Evolutionary conservation across 345 rosid genomes (phyloP).

Genomic region (Mallotus nudiflorus): DNA sequence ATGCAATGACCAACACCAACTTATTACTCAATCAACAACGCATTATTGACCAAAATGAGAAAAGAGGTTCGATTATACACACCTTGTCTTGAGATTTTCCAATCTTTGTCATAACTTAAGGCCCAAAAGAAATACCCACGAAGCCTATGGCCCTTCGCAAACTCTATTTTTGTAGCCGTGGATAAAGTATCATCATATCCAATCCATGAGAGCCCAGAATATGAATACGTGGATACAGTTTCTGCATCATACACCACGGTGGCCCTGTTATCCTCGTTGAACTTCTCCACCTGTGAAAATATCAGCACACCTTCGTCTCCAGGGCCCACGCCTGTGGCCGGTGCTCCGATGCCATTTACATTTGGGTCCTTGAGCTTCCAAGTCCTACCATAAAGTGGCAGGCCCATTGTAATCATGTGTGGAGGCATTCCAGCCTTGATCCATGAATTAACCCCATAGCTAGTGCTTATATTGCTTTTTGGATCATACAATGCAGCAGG

Average conservation of each 20-base stretch:
- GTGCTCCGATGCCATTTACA: slow-evolving; percentile 48
- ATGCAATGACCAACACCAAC: neutral
- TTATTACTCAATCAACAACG: neutral
- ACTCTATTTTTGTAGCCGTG: slow-evolving; percentile 46
- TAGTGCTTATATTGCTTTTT: slow-evolving; percentile 54
- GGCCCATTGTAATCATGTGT: slow-evolving; percentile 55
- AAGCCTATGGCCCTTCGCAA: slow-evolving; percentile 46
- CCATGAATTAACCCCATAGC: slow-evolving; percentile 58
- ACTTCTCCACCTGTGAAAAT: slow-evolving; percentile 25
- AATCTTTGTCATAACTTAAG: slow-evolving; percentile 49
- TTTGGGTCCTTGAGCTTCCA: slow-evolving; percentile 54
- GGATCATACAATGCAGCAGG: slow-evolving; percentile 63
- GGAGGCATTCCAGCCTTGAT: slow-evolving; percentile 45
- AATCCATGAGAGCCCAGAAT: slow-evolving; percentile 37
- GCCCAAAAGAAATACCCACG: slow-evolving; percentile 85
- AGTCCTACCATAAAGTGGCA: slow-evolving; percentile 61
- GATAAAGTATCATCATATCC: slow-evolving; percentile 53
- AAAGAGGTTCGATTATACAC: neutral
- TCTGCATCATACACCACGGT: slow-evolving; percentile 38
- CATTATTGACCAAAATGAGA: too few species aligned
- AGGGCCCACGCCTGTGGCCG: slow-evolving; percentile 39
- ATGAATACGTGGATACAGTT: slow-evolving; percentile 49
- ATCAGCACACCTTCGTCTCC: slow-evolving; percentile 35
- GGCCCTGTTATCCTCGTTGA: slow-evolving; percentile 37
- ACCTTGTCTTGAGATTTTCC: slow-evolving; percentile 56